A percentile compares a stretch with the other conserved stretches of the same genome.
Conservation (phyloP, 129 eudicot genomes). For the Pseudognaphalium luteoalbum region DNA sequence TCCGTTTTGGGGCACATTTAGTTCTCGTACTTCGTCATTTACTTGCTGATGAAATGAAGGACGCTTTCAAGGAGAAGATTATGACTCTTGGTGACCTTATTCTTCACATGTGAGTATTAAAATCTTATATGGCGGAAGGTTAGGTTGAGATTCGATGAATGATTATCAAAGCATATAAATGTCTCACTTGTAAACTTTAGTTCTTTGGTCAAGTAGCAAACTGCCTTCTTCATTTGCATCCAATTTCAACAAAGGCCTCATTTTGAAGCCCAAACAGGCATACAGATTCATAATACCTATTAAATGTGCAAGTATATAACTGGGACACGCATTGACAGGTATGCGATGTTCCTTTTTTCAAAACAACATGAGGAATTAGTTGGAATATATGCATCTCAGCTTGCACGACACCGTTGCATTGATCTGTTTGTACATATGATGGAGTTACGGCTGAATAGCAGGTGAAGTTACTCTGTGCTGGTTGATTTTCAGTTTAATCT, state of each 20-base stretch:
- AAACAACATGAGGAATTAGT: slow-evolving; percentile 89
- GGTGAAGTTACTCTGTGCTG: slow-evolving; percentile 42
- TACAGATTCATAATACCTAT: not conserved
- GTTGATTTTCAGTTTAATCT: not conserved
- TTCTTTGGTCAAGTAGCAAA: slow-evolving; percentile 5
- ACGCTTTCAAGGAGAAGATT: slow-evolving; percentile 76
- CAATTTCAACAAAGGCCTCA: not conserved
- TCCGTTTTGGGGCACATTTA: slow-evolving; percentile 94
- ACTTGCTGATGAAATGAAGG: slow-evolving; percentile 81
- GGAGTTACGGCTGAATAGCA: slow-evolving; percentile 87
- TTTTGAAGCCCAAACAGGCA: slow-evolving; percentile 9
- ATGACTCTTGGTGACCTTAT: slow-evolving; percentile 90
- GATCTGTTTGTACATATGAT: slow-evolving; percentile 98
- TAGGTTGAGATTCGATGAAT: not conserved
- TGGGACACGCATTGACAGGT: slow-evolving; percentile 49
- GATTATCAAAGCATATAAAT: not conserved
- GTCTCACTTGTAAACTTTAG: not conserved
- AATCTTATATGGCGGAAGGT: not conserved
- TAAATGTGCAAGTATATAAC: slow-evolving; percentile 20
- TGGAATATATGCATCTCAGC: slow-evolving; percentile 95
- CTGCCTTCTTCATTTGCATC: not conserved
- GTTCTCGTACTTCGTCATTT: slow-evolving; percentile 86
- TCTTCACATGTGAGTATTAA: slow-evolving; percentile 76
- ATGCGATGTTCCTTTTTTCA: slow-evolving; percentile 81
- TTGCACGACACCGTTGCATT: slow-evolving; percentile 94